A percentile compares a stretch with the other conserved stretches of the same genome.
These are phyloP conservation scores for Trichoderma sp. DNA, from an alignment of 2,329 filamentous ascomycete species.

Conservation along the genomic window DNA sequence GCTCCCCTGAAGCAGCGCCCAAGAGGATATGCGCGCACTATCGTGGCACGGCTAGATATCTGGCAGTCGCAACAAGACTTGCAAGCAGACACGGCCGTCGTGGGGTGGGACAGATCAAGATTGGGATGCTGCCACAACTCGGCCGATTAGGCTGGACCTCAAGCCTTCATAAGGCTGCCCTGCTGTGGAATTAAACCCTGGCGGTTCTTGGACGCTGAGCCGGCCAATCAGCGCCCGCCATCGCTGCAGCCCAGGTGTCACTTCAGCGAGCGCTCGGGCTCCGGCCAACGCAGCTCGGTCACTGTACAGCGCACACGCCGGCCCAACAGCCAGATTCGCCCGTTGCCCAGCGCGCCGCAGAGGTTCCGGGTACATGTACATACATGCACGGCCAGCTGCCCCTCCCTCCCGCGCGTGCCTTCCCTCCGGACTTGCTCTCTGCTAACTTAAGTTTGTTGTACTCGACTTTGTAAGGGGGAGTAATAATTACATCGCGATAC, in stretches of 20 bases:
- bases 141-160: slow-evolving; percentile 5
- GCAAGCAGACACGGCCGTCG: not conserved
- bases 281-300: slow-evolving; percentile 19
- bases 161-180: slow-evolving; percentile 18
- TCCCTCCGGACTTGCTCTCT: slow-evolving; percentile 21
- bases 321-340: not conserved
- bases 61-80: not conserved
- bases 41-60: slow-evolving; percentile 25
- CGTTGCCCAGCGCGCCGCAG: slow-evolving; percentile 6
- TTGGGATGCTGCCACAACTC: slow-evolving; percentile 14
- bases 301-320: slow-evolving; percentile 20
- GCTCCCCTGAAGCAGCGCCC: not conserved
- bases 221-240: slow-evolving; percentile 19
- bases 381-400: slow-evolving; percentile 5
- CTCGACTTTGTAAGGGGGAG: slow-evolving; percentile 13
- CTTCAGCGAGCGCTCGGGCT: slow-evolving; percentile 14
- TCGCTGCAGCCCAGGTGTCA: slow-evolving; percentile 17
- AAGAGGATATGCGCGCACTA: slow-evolving; percentile 19
- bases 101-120: slow-evolving; percentile 23
- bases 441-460: not conserved
- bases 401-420: slow-evolving; percentile 25
- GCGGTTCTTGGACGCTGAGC: slow-evolving; percentile 14
- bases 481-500: slow-evolving; percentile 24
- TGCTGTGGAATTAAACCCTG: slow-evolving; percentile 18
- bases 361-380: not conserved